These are phyloP conservation scores for Dendrobium huoshanense DNA, from an alignment of 106 monocot genomes.

Conservation along the genomic window DNA sequence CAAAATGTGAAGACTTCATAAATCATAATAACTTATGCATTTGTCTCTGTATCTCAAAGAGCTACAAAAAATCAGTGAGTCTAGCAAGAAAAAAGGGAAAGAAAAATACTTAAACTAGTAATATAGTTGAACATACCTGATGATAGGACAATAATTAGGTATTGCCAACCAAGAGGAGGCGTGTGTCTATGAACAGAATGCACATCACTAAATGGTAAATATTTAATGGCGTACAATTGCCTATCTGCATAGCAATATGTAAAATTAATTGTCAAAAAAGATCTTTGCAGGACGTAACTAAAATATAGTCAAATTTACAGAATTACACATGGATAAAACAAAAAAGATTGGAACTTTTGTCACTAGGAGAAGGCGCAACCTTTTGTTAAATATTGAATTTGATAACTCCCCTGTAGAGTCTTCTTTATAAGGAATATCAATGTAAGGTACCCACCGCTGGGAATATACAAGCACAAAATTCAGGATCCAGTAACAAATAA, in stretches of 20 bases:
- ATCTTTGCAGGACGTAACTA: too few species aligned
- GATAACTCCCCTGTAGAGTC: constrained; percentile 35
- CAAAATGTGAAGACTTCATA: neutral
- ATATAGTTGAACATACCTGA: constrained; percentile 43
- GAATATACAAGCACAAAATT: constrained; percentile 8
- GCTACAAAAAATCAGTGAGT: neutral
- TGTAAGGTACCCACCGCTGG: constrained; percentile 88
- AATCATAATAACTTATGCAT: neutral
- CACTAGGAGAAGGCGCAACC: constrained; percentile 21
- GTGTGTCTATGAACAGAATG: constrained; percentile 77
- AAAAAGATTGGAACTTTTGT: neutral
- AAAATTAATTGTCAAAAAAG: neutral
- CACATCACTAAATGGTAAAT: constrained; percentile 55
- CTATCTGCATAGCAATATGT: constrained; percentile 47
- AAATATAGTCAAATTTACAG: too few species aligned
- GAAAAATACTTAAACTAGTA: neutral
- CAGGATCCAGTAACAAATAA: neutral
- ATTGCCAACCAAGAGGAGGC: constrained; percentile 77
- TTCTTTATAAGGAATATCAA: constrained; percentile 29
- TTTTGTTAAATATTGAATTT: constrained; percentile 42
- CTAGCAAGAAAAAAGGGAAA: neutral
- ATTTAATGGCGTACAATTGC: constrained; percentile 64
- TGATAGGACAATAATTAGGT: constrained; percentile 81
- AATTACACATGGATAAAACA: too few species aligned
- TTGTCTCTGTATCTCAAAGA: neutral